phyloP scores from a whole-genome alignment of 306 rosid genomes.

The Castanopsis chinensis region DNA sequence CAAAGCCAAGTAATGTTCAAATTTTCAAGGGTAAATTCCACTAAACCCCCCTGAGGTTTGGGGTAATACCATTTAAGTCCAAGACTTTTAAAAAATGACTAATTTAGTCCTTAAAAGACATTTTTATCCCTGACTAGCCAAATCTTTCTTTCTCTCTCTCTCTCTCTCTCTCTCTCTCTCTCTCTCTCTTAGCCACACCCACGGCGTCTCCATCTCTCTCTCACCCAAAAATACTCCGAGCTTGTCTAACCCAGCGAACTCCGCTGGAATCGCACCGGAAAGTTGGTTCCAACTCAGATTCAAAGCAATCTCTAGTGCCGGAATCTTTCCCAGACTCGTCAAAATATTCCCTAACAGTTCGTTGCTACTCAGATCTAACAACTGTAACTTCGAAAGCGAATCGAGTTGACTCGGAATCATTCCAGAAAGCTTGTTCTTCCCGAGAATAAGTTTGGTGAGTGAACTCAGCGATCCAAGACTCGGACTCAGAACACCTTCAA shows the following conservation, averaged over 20 bases:
- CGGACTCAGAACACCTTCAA: conserved; percentile 58
- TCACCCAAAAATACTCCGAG: conserved; percentile 80
- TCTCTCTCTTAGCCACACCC: too few relatives aligned
- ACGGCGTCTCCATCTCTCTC: too few relatives aligned
- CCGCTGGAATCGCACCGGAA: conserved; percentile 60
- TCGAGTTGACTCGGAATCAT: conserved; percentile 59
- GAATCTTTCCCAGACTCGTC: conserved; percentile 56
- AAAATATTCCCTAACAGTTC: conserved; percentile 61
- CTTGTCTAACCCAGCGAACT: conserved; percentile 54
- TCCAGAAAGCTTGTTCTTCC: conserved; percentile 64
- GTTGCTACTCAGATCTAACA: conserved; percentile 71
- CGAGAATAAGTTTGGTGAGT: conserved; percentile 63
- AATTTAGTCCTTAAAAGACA: too few relatives aligned
- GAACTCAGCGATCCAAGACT: conserved; percentile 53
- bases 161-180: too few relatives aligned
- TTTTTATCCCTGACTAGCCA: too few relatives aligned
- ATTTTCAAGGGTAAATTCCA: too few relatives aligned
- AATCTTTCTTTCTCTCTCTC: too few relatives aligned
- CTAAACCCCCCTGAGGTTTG: too few relatives aligned
- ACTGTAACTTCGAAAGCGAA: conserved; percentile 57
- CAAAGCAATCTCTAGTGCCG: conserved; percentile 72
- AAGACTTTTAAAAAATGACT: too few relatives aligned
- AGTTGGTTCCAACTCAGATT: conserved; percentile 78
- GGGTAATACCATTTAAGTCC: too few relatives aligned
- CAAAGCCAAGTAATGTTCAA: too few relatives aligned